Evolutionary conservation across 257 asterid species (phyloP).

Genomic region (Solanum ossicruentum): DNA sequence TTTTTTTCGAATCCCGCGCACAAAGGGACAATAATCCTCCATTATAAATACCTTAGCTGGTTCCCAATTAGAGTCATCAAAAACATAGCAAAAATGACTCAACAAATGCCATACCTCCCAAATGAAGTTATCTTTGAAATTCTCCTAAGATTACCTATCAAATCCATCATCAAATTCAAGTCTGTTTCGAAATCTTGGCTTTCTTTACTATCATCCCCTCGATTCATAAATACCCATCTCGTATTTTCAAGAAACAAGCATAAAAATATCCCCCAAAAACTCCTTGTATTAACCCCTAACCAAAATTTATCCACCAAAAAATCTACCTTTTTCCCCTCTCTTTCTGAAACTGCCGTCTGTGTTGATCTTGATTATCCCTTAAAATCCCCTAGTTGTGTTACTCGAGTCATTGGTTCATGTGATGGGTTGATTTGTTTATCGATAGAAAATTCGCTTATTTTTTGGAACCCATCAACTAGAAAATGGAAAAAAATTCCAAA

Average conservation of each 20-base stretch:
- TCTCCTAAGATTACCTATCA: neutral
- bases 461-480: neutral
- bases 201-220: neutral
- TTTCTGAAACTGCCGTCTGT: neutral
- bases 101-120: neutral
- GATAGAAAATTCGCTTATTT: neutral
- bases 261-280: neutral
- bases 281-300: neutral
- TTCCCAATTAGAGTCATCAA: no score
- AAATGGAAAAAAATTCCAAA: neutral
- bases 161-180: neutral
- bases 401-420: neutral
- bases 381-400: neutral
- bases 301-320: neutral
- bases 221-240: neutral
- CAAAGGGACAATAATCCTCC: neutral
- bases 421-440: neutral
- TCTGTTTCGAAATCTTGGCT: neutral
- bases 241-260: neutral
- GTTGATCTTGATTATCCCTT: neutral
- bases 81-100: neutral
- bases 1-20: no score
- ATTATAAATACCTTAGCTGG: neutral
- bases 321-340: neutral
- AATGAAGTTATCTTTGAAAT: neutral